Percentiles rank a stretch among this genome's conserved stretches.
Evolutionary conservation across 2,329 filamentous ascomycete genomes (phyloP).

Genomic region (Fusarium xylarioides): DNA sequence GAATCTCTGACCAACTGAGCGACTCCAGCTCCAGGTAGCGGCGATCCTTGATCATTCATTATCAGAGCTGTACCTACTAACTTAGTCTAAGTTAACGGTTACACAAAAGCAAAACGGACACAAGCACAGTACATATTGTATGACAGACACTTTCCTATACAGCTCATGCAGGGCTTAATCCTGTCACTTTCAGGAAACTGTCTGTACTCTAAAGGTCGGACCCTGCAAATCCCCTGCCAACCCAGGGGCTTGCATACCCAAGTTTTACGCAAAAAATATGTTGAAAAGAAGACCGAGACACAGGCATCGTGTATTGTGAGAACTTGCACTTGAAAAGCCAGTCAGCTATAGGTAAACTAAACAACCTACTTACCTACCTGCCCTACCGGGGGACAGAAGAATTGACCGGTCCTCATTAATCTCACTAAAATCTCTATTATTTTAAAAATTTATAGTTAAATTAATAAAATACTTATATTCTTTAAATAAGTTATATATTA

Average conservation of each 20-base stretch:
- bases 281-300: neutral
- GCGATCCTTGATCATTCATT: neutral
- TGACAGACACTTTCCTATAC: slow-evolving; percentile 15
- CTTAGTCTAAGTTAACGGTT: neutral
- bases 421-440: too few relatives aligned
- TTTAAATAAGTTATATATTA: too few relatives aligned
- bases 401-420: too few relatives aligned
- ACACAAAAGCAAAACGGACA: slow-evolving; percentile 3
- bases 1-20: neutral
- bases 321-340: neutral
- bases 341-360: neutral
- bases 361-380: neutral
- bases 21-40: slow-evolving; percentile 14
- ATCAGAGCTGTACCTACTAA: neutral
- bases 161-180: slow-evolving; percentile 34
- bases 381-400: too few relatives aligned
- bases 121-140: neutral
- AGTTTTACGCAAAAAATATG: slow-evolving; percentile 1
- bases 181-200: slow-evolving; percentile 9
- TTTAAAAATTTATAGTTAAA: too few relatives aligned
- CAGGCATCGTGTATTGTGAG: neutral
- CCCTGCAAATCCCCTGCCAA: slow-evolving; percentile 29
- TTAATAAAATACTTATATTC: too few relatives aligned
- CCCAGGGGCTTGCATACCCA: slow-evolving; percentile 6
- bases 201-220: slow-evolving; percentile 11